Base-by-base conservation (phyloP, 73 alveolate genomes). In the Stentor roeselii region DNA sequence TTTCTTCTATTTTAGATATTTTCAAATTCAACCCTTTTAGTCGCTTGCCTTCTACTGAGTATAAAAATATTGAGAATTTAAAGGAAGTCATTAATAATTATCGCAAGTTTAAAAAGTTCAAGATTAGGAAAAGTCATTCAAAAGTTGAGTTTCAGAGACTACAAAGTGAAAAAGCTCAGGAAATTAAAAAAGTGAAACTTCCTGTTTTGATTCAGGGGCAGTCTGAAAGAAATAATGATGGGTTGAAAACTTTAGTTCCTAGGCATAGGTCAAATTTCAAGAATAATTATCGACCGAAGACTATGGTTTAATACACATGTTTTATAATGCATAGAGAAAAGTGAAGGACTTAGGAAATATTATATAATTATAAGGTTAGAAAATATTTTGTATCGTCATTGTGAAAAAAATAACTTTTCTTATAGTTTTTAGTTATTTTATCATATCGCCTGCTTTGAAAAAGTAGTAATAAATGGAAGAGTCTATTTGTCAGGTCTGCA, bases 1-100 rank as follows among this genome's bases (percentile, higher is more conserved):
- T 58, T 3, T 37, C 59, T 30, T 40, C 84, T 30, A 60, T 82
- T 15, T 82, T 82, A 36, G 87, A 82, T 34, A 42, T 41, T 0
- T 41, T 37, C 82, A 76, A 82, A 14, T 37, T 38, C 3, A 82
- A 82, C 50, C 87, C 87, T 21, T 35, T 60, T 58, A 37, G 84
- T 3, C 50, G 87, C 11, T 36, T 82, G 3, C 84, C 87, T 3
- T 37, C 77, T 60, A 58, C 83, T 82, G 42, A 59, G 0, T 82
- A 41, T 82, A 82, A 31, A 35, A 82, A 2, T 82, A 35, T 82
- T 40, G 87, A 82, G 27, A 36, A 39, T n/a, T 15, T 82, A 0
- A 82, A 76, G 60, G 82, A 82, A 27, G 21, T 30, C 41, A 34
- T 67, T 67, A 21, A 21, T 6, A 21, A 6, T 6, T 50, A 11